Evolutionary conservation across 768 basidiomycete genomes (phyloP).

Genomic region (Megacollybia marginata): DNA sequence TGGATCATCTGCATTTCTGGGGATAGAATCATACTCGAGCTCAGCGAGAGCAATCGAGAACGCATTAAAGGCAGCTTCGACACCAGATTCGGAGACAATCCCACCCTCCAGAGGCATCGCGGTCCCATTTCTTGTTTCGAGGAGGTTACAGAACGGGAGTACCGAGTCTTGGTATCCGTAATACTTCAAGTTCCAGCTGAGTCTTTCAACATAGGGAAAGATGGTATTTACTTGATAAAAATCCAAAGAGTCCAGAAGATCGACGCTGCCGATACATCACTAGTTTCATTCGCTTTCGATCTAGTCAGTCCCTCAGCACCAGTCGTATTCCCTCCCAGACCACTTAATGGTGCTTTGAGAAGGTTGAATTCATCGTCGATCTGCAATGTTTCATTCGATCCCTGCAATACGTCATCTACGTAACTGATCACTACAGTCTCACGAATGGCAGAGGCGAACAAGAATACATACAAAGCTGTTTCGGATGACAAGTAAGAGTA

Average conservation of each 20-base stretch:
- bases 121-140: slow-evolving; percentile 38
- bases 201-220: too few species aligned
- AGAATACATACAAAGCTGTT: too few species aligned
- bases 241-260: slow-evolving; percentile 41
- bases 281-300: slow-evolving; percentile 25
- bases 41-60: slow-evolving; percentile 36
- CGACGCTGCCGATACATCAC: slow-evolving; percentile 31
- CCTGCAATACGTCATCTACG: slow-evolving; percentile 28
- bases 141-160: slow-evolving; percentile 39
- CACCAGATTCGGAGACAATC: slow-evolving; percentile 24
- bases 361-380: slow-evolving; percentile 34
- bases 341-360: slow-evolving; percentile 32
- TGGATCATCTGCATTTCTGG: slow-evolving; percentile 32
- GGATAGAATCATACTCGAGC: slow-evolving; percentile 38
- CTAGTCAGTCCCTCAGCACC: slow-evolving; percentile 26
- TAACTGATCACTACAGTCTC: too few species aligned
- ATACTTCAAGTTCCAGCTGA: slow-evolving; percentile 9
- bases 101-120: slow-evolving; percentile 28
- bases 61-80: slow-evolving; percentile 28
- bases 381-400: slow-evolving; percentile 22
- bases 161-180: slow-evolving; percentile 38
- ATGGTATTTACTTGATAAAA: slow-evolving; percentile 47
- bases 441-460: too few species aligned
- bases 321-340: slow-evolving; percentile 33
- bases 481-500: too few species aligned